Conservation (phyloP, 345 rosid species). For the Mercurialis annua region DNA sequence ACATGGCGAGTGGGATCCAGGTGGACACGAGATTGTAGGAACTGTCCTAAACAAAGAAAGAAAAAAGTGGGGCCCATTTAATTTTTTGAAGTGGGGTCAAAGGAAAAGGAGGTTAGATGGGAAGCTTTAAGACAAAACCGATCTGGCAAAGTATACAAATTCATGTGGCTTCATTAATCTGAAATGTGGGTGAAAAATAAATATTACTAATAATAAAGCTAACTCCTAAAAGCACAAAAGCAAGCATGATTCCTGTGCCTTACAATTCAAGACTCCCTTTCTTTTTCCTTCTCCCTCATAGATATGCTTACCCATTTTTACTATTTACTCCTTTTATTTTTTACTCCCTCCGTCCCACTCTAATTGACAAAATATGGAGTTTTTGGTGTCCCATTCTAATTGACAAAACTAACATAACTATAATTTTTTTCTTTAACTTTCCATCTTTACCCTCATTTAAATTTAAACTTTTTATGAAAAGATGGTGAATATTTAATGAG, state of each 20-base stretch:
- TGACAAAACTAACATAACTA: too few relatives aligned
- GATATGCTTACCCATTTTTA: slow-evolving; percentile 13
- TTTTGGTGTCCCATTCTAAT: too few relatives aligned
- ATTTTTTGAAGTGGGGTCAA: slow-evolving; percentile 11
- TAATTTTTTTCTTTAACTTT: too few relatives aligned
- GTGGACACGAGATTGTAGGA: slow-evolving; percentile 11
- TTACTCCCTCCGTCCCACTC: too few relatives aligned
- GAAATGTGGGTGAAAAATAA: slow-evolving; percentile 39
- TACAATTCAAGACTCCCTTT: slow-evolving; percentile 34
- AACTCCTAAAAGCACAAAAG: slow-evolving; percentile 23
- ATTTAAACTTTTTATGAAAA: too few relatives aligned
- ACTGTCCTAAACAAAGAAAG: not conserved
- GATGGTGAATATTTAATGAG: too few relatives aligned
- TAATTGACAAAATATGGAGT: too few relatives aligned
- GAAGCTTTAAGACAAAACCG: slow-evolving; percentile 42
- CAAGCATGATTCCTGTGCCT: slow-evolving; percentile 57
- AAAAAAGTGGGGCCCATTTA: not conserved
- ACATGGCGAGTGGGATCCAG: slow-evolving; percentile 7
- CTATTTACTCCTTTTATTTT: slow-evolving; percentile 15
- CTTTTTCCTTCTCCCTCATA: slow-evolving; percentile 7
- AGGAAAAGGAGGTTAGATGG: slow-evolving; percentile 15
- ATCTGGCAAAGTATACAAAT: slow-evolving; percentile 38
- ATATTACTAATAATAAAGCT: too few relatives aligned
- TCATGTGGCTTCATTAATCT: slow-evolving; percentile 56
- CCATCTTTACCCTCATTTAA: too few relatives aligned